A percentile compares a stretch with the other conserved stretches of the same genome.
These are phyloP conservation scores for Elaeis oleifera DNA, from an alignment of 202 grass and related monocot genomes.

Conservation along the genomic window DNA sequence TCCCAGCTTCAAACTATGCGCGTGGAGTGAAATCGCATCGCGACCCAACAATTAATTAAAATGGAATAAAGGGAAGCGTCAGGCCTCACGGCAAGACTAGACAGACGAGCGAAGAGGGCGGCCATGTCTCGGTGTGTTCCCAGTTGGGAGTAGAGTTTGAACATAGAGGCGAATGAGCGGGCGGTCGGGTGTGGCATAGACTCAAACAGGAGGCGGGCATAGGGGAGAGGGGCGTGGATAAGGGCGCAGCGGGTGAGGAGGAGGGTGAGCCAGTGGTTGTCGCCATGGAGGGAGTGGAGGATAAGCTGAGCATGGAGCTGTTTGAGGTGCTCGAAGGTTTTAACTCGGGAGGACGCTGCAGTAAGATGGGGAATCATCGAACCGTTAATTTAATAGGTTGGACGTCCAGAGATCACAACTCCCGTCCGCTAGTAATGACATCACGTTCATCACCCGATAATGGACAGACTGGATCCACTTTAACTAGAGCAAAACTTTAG, in stretches of 20 bases:
- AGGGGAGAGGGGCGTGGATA: neutral
- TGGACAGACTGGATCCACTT: too few relatives aligned
- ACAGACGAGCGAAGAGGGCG: conserved; percentile 1
- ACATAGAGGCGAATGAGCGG: neutral
- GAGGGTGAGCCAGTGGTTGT: neutral
- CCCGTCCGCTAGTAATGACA: too few relatives aligned
- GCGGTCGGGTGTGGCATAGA: neutral
- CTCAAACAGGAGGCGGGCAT: conserved; percentile 1
- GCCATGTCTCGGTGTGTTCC: neutral
- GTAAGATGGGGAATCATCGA: too few relatives aligned
- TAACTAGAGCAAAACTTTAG: too few relatives aligned
- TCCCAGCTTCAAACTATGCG: conserved; percentile 6
- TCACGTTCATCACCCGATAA: too few relatives aligned
- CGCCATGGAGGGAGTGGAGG: neutral
- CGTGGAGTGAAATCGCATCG: neutral
- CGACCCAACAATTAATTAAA: neutral
- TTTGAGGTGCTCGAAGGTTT: conserved; percentile 10
- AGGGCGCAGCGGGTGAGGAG: neutral
- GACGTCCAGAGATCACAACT: too few relatives aligned
- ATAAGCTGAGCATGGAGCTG: conserved; percentile 5
- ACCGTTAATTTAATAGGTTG: too few relatives aligned
- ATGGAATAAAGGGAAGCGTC: neutral
- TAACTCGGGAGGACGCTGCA: too few relatives aligned
- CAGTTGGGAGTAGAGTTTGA: neutral
- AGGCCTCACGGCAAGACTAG: neutral